Base-by-base conservation (phyloP, 108 stramenopile species). In the Aurantiochytrium sp. region DNA sequence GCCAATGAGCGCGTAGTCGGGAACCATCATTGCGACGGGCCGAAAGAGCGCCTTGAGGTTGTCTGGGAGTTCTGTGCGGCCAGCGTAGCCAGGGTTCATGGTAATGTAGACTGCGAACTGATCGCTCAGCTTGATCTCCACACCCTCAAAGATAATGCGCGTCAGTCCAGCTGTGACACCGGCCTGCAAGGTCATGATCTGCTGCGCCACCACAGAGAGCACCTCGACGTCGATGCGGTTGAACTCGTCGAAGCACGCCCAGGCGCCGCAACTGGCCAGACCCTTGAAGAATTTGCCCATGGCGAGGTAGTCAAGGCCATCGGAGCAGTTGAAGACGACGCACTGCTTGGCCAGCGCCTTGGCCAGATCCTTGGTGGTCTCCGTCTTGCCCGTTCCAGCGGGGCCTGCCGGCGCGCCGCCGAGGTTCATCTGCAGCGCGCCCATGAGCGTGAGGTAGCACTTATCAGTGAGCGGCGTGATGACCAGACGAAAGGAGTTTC, bases 231-330 rank as follows among this genome's bases (percentile, higher is more conserved):
- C 92, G 89, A 94, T 94, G 42, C 94, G 92, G 86, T 94, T 94
- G 91, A 94, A 94, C 88, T 94, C 94, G 65, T 94, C 94, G 69
- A 94, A 94, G 90, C 94, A 94, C 0, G 94, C 94, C 94, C 94
- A 94, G 30, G 94, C 94, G 31, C 94, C 94, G 81, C 93, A 93
- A 22, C 92, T 68, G 5, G 93, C 93, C 4, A 94, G 87, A 21
- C 94, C 94, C 86, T 94, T 94, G 91, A 94, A 94, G 86, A 94
- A 94, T 85, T 93, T 93, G 27, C 93, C 94, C 93, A 94, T 94
- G 69, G 93, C 93, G 55, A 93, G 91, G 91, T 93, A 94, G 85
- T 94, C 93, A 0, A 94, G 88, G n/a, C 94, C 94, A 42, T 94
- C 94, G 22, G 92, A 93, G 88, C 94, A 94, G 85, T 94, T 94